Percentiles rank a stretch among this genome's conserved stretches.
Evolutionary conservation across 1,284 basidiomycete genomes (phyloP).

Genomic region (Ceratorhiza oryzae-sativae): DNA sequence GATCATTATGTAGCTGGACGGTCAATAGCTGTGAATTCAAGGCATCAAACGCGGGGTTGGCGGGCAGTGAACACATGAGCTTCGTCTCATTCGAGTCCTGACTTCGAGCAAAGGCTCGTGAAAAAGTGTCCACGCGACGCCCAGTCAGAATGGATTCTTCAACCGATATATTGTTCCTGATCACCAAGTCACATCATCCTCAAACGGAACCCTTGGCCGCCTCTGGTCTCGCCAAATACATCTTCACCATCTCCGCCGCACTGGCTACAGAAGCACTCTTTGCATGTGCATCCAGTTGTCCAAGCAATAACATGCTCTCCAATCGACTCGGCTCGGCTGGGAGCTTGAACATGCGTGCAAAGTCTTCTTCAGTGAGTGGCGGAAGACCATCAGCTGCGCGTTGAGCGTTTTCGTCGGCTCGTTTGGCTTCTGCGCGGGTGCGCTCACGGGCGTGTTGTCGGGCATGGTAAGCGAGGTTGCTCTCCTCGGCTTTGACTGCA

Average conservation of each 20-base stretch:
- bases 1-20: neutral
- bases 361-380: constrained; percentile 87
- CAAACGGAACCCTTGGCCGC: neutral
- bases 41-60: neutral
- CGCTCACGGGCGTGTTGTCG: constrained; percentile 93
- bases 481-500: constrained; percentile 87
- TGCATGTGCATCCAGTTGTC: constrained; percentile 86
- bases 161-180: neutral
- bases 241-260: constrained; percentile 73
- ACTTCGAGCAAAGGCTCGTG: neutral
- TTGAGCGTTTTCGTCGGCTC: constrained; percentile 88
- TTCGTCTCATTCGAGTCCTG: no score
- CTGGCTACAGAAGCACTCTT: constrained; percentile 77
- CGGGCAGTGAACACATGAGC: neutral
- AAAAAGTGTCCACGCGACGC: neutral
- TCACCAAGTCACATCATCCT: neutral
- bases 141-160: neutral
- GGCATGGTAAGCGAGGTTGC: constrained; percentile 90
- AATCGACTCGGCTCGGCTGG: constrained; percentile 89
- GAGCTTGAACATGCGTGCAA: constrained; percentile 84
- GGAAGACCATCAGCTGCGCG: constrained; percentile 85
- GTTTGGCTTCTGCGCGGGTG: constrained; percentile 81
- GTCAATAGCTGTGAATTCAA: neutral
- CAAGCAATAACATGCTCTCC: constrained; percentile 85
- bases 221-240: constrained; percentile 64